Conservation (phyloP, 2,329 filamentous ascomycete species). For the Cytospora mali region DNA sequence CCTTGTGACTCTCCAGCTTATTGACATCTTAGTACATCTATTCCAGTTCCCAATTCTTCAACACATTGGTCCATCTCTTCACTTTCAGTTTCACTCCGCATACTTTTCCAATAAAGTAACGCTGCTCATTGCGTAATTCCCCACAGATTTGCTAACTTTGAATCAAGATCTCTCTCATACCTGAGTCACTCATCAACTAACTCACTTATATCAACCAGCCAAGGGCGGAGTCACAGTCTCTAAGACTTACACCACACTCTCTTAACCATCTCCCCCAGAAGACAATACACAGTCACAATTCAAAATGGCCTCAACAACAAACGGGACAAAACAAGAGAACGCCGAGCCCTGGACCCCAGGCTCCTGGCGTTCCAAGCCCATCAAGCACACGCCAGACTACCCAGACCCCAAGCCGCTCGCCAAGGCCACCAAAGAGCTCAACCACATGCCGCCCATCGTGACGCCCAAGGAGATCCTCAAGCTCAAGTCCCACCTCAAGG, state of each 20-base stretch:
- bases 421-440: constrained; percentile 65
- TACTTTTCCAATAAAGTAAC: not conserved
- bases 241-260: constrained; percentile 4
- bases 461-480: constrained; percentile 79
- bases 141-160: not conserved
- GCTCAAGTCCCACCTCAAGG: constrained; percentile 75
- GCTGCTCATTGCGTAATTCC: constrained; percentile 1
- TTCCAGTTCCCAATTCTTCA: not conserved
- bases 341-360: constrained; percentile 55
- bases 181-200: not conserved
- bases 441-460: constrained; percentile 74
- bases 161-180: not conserved
- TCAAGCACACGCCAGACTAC: constrained; percentile 76
- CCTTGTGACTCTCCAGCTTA: too few relatives aligned
- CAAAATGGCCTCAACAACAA: constrained; percentile 15
- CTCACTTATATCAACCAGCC: not conserved
- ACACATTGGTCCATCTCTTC: not conserved
- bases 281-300: too few relatives aligned
- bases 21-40: not conserved
- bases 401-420: constrained; percentile 62
- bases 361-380: constrained; percentile 77
- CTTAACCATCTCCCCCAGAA: constrained; percentile 3
- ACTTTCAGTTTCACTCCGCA: not conserved
- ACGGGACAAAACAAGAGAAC: not conserved
- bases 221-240: not conserved